A percentile compares a stretch with the other conserved stretches of the same genome.
Conservation (phyloP, 2,329 filamentous ascomycete genomes). For the Ophiostoma novo-ulmi region DNA sequence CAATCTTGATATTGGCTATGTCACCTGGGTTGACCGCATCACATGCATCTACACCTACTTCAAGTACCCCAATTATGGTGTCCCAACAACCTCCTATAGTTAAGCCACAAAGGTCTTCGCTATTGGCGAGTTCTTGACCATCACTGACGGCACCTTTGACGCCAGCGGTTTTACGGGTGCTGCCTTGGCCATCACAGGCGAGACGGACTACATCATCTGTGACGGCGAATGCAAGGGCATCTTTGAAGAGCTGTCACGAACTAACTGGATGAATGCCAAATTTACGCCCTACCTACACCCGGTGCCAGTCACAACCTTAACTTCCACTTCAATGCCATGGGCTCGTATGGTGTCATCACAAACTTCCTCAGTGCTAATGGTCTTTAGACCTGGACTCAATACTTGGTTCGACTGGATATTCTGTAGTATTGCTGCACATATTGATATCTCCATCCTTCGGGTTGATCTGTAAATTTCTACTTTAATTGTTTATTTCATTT, state of each 20-base stretch:
- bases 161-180: background rate
- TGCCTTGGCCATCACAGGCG: background rate
- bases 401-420: background rate
- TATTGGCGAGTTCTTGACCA: conserved; percentile 7
- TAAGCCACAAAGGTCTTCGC: background rate
- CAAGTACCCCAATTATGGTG: background rate
- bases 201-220: background rate
- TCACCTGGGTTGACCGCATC: conserved; percentile 9
- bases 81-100: background rate
- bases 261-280: background rate
- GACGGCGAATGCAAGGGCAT: background rate
- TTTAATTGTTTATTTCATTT: background rate
- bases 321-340: background rate
- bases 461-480: background rate
- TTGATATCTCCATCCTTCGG: background rate
- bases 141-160: background rate
- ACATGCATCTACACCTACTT: conserved; percentile 1
- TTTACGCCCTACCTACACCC: background rate
- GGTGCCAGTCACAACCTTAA: background rate
- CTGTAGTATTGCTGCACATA: background rate
- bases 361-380: background rate
- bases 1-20: background rate
- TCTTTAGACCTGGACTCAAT: background rate
- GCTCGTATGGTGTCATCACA: background rate
- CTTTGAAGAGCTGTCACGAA: background rate